These are phyloP conservation scores for Inga leiocalycina DNA, from an alignment of 306 rosid species.

Conservation along the genomic window DNA sequence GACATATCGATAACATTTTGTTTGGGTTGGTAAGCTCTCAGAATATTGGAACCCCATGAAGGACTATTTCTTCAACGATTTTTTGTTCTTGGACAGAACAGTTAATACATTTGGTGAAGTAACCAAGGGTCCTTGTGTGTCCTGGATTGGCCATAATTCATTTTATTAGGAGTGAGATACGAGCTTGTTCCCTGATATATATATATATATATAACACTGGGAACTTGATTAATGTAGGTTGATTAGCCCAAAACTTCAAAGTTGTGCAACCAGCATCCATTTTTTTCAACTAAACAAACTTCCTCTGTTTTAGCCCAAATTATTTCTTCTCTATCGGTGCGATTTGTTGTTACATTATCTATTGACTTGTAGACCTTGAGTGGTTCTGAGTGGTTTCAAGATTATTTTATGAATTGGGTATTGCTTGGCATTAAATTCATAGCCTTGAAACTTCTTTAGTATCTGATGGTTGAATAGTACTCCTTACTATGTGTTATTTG, in stretches of 20 bases:
- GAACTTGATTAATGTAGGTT: not conserved
- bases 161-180: not conserved
- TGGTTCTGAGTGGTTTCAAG: not conserved
- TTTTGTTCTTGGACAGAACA: not conserved
- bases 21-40: not conserved
- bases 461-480: conserved; percentile 4
- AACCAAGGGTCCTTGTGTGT: not conserved
- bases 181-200: not conserved
- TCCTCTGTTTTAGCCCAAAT: not conserved
- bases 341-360: not conserved
- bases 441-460: not conserved
- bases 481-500: conserved; percentile 5
- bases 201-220: not conserved
- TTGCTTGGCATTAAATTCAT: not conserved
- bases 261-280: not conserved
- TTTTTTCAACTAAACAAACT: not conserved
- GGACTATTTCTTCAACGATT: conserved; percentile 9
- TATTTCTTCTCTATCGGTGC: not conserved
- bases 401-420: not conserved
- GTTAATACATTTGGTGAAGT: not conserved
- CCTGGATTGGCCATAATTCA: not conserved
- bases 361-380: conserved; percentile 1
- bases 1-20: not conserved
- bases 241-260: not conserved
- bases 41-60: not conserved